Base-by-base conservation (phyloP, 2,329 filamentous ascomycete genomes). In the Xylariaceae sp. region DNA sequence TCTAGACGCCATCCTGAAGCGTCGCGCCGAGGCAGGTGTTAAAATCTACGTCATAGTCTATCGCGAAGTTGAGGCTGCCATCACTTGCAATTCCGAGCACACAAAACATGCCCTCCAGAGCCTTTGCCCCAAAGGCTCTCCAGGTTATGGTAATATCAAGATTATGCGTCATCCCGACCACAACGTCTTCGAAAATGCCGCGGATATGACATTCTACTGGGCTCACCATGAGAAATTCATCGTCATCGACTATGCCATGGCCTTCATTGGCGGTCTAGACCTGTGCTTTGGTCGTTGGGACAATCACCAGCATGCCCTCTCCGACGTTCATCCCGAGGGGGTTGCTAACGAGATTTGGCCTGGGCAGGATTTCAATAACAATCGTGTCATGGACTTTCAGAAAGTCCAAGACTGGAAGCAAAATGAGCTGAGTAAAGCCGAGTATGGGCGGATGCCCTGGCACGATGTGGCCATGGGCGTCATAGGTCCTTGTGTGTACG, bases 141-240 rank as follows among this genome's bases (percentile, higher is more conserved):
- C 88, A 0, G 95, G 94, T 1, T 81, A 93, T 71, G 92, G 91
- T 44, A 98, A 98, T 71, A 98, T 99, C 71, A 84, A 81, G 31
- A 81, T 96, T 48, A 89, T 96, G 85, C 86, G 94, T 26, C 94
- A 98, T 75, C 94, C 94, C 0, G 94, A 98, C 73, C 94, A 98
- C 76, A 97, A 97, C 63, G 84, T 96, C 2, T 86, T 98, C 47
- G 92, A 97, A 68, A 97, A 97, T 68, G 90, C 89, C 2, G 90
- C 90, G 26, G 94, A 98, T 67, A 96, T 96, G 91, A 97, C 92
- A 0, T 92, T 97, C 69, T 97, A 96, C 77, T 98, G 94, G 87
- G 95, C 95, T 0, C 95, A 99, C 71, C 95, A 99, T 72, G 95
- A 99, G 69, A 99, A 99, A 72, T 96, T 97, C 70, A 90, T 98